Evolutionary conservation across 2,329 filamentous ascomycete species (phyloP).

Genomic region (Aspergillus vadensis): DNA sequence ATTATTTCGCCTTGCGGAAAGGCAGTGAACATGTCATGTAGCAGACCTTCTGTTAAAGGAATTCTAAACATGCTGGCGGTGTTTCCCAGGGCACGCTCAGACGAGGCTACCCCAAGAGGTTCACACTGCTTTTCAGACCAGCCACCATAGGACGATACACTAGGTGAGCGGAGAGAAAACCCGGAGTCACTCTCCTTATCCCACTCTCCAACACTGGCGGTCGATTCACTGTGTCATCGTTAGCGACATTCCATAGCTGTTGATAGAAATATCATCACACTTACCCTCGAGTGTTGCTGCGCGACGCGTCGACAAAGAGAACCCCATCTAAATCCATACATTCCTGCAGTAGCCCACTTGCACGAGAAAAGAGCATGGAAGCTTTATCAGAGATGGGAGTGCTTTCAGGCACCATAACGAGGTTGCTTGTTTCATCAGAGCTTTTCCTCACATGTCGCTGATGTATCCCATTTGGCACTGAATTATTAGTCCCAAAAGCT

Average conservation of each 20-base stretch:
- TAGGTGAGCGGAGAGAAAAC: slow-evolving; percentile 9
- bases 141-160: slow-evolving; percentile 11
- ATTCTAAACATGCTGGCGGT: neutral
- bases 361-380: slow-evolving; percentile 43
- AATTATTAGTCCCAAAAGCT: neutral
- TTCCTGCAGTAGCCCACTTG: slow-evolving; percentile 45
- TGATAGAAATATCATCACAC: neutral
- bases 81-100: neutral
- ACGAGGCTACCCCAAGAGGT: slow-evolving; percentile 12
- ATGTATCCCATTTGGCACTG: slow-evolving; percentile 1
- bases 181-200: slow-evolving; percentile 12
- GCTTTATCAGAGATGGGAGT: slow-evolving; percentile 13
- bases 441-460: slow-evolving; percentile 13
- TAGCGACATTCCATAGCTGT: neutral
- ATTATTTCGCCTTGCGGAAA: slow-evolving; percentile 22
- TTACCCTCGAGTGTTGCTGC: slow-evolving; percentile 25
- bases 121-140: slow-evolving; percentile 22
- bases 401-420: slow-evolving; percentile 17
- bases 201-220: slow-evolving; percentile 17
- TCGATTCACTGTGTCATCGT: slow-evolving; percentile 12
- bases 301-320: slow-evolving; percentile 30
- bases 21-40: slow-evolving; percentile 21
- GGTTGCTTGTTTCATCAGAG: slow-evolving; percentile 14
- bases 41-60: slow-evolving; percentile 17
- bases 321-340: slow-evolving; percentile 44